Conservation (phyloP, 1,139 yeast species). For the Suhomyces wounanorum region DNA sequence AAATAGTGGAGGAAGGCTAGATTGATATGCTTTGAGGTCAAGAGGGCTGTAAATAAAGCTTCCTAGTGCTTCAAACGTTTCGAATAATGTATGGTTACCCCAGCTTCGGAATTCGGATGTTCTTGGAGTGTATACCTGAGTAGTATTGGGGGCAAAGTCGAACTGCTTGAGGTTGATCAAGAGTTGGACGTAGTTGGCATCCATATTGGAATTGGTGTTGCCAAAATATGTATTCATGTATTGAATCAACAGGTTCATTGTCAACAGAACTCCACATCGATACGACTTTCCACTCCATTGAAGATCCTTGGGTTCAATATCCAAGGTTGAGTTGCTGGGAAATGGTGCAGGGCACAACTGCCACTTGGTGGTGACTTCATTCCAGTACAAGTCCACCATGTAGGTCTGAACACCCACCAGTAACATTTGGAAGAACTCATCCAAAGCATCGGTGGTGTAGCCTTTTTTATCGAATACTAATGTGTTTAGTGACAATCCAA, state of each 20-base stretch:
- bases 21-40: constrained; percentile 17
- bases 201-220: constrained; percentile 55
- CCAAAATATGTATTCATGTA: constrained; percentile 31
- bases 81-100: constrained; percentile 35
- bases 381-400: constrained; percentile 68
- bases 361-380: constrained; percentile 53
- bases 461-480: constrained; percentile 55
- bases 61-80: constrained; percentile 24
- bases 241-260: constrained; percentile 35
- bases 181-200: constrained; percentile 56
- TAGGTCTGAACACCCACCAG: constrained; percentile 54
- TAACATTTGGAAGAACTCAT: constrained; percentile 39
- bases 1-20: background rate
- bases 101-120: constrained; percentile 8
- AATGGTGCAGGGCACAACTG: constrained; percentile 68
- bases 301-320: constrained; percentile 16
- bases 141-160: constrained; percentile 2
- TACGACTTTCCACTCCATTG: constrained; percentile 32
- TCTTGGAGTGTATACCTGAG: constrained; percentile 3
- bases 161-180: constrained; percentile 48
- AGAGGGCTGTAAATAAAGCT: constrained; percentile 31
- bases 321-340: constrained; percentile 31
- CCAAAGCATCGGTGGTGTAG: constrained; percentile 48
- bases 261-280: constrained; percentile 47
- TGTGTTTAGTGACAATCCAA: constrained; percentile 60